Evolutionary conservation across 805 yeast species (phyloP).

Genomic region (Zygoascus bituminiphila): DNA sequence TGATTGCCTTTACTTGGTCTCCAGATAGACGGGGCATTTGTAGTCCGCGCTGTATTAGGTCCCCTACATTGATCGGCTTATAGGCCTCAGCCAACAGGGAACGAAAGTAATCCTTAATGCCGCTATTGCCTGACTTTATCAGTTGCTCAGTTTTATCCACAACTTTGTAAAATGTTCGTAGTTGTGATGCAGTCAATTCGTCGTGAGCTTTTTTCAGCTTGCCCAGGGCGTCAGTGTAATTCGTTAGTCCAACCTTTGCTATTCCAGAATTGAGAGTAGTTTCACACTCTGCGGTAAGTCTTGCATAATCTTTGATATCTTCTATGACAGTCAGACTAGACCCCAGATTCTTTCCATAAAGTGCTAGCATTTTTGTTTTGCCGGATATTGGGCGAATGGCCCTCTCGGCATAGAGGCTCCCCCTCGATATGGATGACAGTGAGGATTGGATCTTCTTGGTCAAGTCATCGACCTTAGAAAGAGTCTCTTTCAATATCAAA

Average conservation of each 20-base stretch:
- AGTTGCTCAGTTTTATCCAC: constrained; percentile 45
- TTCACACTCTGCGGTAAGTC: constrained; percentile 36
- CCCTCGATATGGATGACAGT: constrained; percentile 43
- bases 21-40: constrained; percentile 26
- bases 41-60: constrained; percentile 32
- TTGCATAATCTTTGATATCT: constrained; percentile 34
- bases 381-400: constrained; percentile 66
- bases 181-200: constrained; percentile 21
- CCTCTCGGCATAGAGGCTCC: constrained; percentile 47
- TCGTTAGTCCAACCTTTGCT: constrained; percentile 17
- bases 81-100: constrained; percentile 35
- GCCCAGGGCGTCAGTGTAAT: constrained; percentile 19
- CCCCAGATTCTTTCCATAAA: constrained; percentile 38
- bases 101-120: constrained; percentile 43
- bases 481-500: constrained; percentile 68
- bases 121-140: constrained; percentile 49
- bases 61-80: constrained; percentile 39
- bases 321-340: constrained; percentile 22
- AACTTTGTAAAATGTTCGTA: constrained; percentile 50
- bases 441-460: constrained; percentile 49
- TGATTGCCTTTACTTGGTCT: constrained; percentile 28
- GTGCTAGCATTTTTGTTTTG: constrained; percentile 48
- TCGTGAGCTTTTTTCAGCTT: constrained; percentile 20
- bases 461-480: constrained; percentile 49
- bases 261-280: constrained; percentile 14